Base-by-base conservation (phyloP, 23 red algal species). In the Gracilaria gracilis region DNA sequence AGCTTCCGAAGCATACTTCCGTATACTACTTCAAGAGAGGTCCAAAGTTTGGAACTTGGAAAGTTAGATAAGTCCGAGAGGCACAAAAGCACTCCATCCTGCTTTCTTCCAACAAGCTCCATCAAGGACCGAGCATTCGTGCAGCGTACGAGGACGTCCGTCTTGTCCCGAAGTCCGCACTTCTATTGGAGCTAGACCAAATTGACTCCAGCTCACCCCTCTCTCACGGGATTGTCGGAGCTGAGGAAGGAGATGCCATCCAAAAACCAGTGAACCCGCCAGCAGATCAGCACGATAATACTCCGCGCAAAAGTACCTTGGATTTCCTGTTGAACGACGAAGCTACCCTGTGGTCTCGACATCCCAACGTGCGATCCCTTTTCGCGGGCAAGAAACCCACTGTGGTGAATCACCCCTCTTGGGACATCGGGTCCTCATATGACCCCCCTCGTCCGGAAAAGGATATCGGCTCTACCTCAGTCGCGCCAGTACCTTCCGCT, bases 141-240 rank as follows among this genome's bases (percentile, higher is more conserved):
- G 84, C 84, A 57, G 66, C 84, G 19, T 77, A 88, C 40, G 84
- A 88, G 51, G 48, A 88, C 77, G 69, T 88, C 24, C 66, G 67
- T 6, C 12, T 61, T 15, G 84, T 67, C 12, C 84, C 84, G 35
- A 49, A 37, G 11, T 88, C 67, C 19, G 23, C 65, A 35, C 47
- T 88, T 23, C 40, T 75, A 16, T 15, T 55, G 13, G 67, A 88
- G 24, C 69, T 88, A 57, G 84, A 75, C 69, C 34, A 79, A 29
- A 65, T 77, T 17, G 0, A 0, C 49, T 88, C 28, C 19, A 19
- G 8, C 16, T 58, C 19, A 3, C 54, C 54, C 2, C 54, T 58
- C 16, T 58, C 54, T 13, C 23, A 23, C 54, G 16, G 19, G 16
- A n/a, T 58, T n/a, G 23, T 58, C 8, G 54, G 19, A 46, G 42